These are phyloP conservation scores for Daldinia loculata DNA, from an alignment of 495 filamentous ascomycete species.

Conservation along the genomic window DNA sequence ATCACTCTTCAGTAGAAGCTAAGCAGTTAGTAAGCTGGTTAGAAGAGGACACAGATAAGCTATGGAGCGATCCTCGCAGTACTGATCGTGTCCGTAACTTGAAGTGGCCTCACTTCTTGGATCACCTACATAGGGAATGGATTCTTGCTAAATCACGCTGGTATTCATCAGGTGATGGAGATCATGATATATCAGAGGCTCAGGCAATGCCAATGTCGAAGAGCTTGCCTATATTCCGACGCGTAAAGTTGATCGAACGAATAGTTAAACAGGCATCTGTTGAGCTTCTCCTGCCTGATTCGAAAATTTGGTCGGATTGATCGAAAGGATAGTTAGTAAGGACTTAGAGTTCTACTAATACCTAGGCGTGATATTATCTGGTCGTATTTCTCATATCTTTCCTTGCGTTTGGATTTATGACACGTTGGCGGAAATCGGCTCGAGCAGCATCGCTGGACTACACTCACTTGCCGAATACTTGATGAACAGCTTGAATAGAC, in stretches of 20 bases:
- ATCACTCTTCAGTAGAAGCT: background rate
- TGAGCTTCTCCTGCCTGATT: no score
- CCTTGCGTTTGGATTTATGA: background rate
- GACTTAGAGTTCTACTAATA: background rate
- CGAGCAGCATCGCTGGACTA: background rate
- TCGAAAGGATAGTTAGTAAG: background rate
- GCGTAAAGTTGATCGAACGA: background rate
- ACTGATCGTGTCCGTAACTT: background rate
- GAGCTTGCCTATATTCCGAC: background rate
- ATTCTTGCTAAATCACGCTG: background rate
- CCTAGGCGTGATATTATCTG: background rate
- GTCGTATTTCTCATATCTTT: background rate
- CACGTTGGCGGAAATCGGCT: background rate
- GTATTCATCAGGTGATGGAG: background rate
- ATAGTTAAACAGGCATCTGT: background rate
- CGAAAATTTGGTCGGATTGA: background rate
- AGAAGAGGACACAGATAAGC: no score
- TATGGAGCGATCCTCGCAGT: background rate
- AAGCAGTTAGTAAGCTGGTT: background rate
- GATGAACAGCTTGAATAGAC: background rate
- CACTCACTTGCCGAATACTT: background rate
- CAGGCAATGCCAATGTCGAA: background rate
- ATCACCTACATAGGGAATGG: background rate
- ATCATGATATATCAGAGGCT: background rate
- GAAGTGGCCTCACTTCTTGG: background rate